Conservation (phyloP, 495 filamentous ascomycete genomes). For the Evansstolkia leycettana region DNA sequence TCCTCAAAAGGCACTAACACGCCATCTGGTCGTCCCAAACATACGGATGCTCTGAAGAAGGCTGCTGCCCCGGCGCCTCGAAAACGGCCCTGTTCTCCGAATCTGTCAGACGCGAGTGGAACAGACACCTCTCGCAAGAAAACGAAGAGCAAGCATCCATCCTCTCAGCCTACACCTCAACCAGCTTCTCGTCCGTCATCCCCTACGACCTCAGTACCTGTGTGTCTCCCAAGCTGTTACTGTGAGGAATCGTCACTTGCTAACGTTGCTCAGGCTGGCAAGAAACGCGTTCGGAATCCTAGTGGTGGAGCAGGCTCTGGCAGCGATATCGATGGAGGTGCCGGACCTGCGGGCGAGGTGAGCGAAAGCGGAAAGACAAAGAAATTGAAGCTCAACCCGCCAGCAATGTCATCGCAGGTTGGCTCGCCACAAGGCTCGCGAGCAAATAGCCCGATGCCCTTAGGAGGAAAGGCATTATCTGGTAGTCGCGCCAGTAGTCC, state of each 20-base stretch:
- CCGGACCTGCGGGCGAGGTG: slow-evolving; percentile 51
- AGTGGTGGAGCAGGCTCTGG: slow-evolving; percentile 45
- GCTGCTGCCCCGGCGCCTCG: slow-evolving; percentile 34
- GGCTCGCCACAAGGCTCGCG: slow-evolving; percentile 45
- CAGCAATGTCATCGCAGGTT: slow-evolving; percentile 32
- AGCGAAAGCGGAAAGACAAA: slow-evolving; percentile 60
- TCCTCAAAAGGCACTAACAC: slow-evolving; percentile 64
- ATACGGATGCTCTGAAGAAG: slow-evolving; percentile 47
- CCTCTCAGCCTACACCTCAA: slow-evolving; percentile 37
- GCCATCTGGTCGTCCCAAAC: slow-evolving; percentile 50
- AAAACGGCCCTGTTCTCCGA: slow-evolving; percentile 79
- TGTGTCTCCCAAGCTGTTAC: slow-evolving; percentile 7
- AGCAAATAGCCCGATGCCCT: slow-evolving; percentile 36
- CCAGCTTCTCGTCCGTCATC: slow-evolving; percentile 40
- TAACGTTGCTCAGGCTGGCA: slow-evolving; percentile 19
- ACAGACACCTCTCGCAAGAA: slow-evolving; percentile 85
- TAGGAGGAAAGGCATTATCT: slow-evolving; percentile 12
- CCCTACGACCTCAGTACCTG: slow-evolving; percentile 19
- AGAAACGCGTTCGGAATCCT: slow-evolving; percentile 34
- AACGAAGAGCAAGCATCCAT: slow-evolving; percentile 56
- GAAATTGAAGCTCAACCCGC: slow-evolving; percentile 52
- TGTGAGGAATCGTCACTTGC: slow-evolving; percentile 5
- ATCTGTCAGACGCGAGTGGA: slow-evolving; percentile 78
- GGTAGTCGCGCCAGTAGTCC: slow-evolving; percentile 31
- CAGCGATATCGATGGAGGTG: slow-evolving; percentile 71